Percentiles rank a stretch among this genome's conserved stretches.
Conservation (phyloP, 2,329 filamentous ascomycete species). For the Mycosphaerella arachidis region DNA sequence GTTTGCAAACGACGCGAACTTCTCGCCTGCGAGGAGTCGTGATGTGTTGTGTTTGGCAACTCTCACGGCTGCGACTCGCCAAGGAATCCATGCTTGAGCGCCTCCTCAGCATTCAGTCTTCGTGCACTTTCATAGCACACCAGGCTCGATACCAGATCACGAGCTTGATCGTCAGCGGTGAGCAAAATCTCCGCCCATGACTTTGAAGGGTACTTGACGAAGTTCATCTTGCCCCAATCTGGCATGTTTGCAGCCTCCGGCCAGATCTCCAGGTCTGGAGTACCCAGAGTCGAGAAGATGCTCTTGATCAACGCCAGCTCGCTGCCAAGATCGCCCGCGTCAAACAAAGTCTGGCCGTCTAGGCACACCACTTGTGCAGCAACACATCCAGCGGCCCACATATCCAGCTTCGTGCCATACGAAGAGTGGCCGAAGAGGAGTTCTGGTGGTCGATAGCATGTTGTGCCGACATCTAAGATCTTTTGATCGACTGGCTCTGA, state of each 20-base stretch:
- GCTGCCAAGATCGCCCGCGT: conserved; percentile 83
- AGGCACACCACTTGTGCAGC: conserved; percentile 67
- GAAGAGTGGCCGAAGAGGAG: conserved; percentile 75
- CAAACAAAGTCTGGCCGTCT: conserved; percentile 64
- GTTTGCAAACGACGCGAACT: background rate
- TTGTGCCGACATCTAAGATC: conserved; percentile 89
- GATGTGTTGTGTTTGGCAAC: background rate
- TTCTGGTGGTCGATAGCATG: conserved; percentile 85
- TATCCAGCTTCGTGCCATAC: conserved; percentile 71
- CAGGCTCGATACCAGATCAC: conserved; percentile 62
- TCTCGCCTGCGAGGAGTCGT: too few species aligned
- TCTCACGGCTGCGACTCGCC: background rate
- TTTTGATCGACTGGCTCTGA: conserved; percentile 66
- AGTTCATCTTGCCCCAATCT: conserved; percentile 84
- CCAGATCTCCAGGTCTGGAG: conserved; percentile 75
- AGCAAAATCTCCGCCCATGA: conserved; percentile 68
- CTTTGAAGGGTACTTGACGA: conserved; percentile 65
- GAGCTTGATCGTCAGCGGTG: conserved; percentile 53
- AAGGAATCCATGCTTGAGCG: background rate
- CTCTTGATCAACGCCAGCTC: conserved; percentile 87
- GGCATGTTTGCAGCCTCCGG: conserved; percentile 69
- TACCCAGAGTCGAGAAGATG: conserved; percentile 88
- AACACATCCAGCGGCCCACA: conserved; percentile 85
- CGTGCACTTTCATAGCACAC: conserved; percentile 67
- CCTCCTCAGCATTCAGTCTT: conserved; percentile 61